Percentiles rank a stretch among this genome's conserved stretches.
Evolutionary conservation across 257 asterid species (phyloP).

Genomic region (Ligustrum vulgare): DNA sequence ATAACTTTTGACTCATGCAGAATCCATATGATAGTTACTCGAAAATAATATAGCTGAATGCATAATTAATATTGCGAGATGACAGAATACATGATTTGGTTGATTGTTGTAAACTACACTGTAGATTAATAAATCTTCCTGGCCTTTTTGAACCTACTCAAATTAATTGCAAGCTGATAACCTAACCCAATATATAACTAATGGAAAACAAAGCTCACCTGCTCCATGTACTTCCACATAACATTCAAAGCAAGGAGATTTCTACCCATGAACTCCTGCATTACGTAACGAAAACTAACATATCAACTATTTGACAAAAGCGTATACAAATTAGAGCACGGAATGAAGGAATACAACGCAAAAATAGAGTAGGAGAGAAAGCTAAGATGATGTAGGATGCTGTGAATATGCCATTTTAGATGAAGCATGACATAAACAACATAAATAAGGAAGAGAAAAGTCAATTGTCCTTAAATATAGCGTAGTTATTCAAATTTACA

Average conservation of each 20-base stretch:
- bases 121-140: conserved; percentile 4
- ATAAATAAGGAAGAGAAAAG: background rate
- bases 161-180: conserved; percentile 8
- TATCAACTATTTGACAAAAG: conserved; percentile 9
- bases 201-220: conserved; percentile 48
- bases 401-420: conserved; percentile 12
- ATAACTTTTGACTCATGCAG: background rate
- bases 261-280: conserved; percentile 97
- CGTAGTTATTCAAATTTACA: conserved; percentile 1
- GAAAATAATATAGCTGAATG: background rate
- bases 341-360: background rate
- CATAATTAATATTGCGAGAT: background rate
- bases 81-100: background rate
- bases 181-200: conserved; percentile 11
- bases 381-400: conserved; percentile 5
- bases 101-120: background rate
- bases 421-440: background rate
- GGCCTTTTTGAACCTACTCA: background rate
- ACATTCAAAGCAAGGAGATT: conserved; percentile 95
- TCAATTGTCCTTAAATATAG: background rate
- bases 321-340: background rate
- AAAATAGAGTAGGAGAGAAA: background rate
- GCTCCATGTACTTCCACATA: conserved; percentile 99
- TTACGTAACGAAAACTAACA: conserved; percentile 4
- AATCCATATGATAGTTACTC: background rate